Base-by-base conservation (phyloP, 805 yeast genomes). In the Trichomonascus vanleenenianus region DNA sequence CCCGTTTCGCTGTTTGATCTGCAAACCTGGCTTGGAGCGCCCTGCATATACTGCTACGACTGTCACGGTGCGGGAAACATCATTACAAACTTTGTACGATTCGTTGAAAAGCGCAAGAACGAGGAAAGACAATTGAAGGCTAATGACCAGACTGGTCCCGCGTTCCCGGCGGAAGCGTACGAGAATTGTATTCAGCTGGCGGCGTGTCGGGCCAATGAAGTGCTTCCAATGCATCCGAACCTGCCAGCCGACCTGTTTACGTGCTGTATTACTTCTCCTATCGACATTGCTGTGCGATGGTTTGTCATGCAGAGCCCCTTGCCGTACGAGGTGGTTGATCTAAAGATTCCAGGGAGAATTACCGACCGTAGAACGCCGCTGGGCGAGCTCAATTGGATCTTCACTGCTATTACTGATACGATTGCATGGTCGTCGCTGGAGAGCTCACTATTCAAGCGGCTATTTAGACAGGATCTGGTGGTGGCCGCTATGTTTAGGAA, bases 21-120 rank as follows among this genome's bases (percentile, higher is more conserved):
- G 40, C 98, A 93, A 58, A 82, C 94, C 3, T 93, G 98, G 98
- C 69, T 93, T 9, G 98, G 98, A 8, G 97, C 97, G 1, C 98
- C 98, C 0, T 91, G 95, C 44, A 84, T 93, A 15, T 89, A 84
- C 64, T 96, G 91, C 38, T 88, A 83, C 63, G 98, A 93, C 66
- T 88, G 97, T 62, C 85, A 83, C 56, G 84, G 85, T 48, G 97
- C 98, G 0, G 98, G 97, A 1, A 84, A 88, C 63, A 88, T 93
- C 43, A 85, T 93, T 8, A 79, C 78, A 49, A 91, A 91, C 62
- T 93, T 88, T 71, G 85, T 85, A 56, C 79, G 83, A 55, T 89
- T 88, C 62, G 94, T 88, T 1, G 93, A 87, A 55, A 87, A 87
- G 60, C 75, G 97, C 56, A 81, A 87, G 16, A 89, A 81, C 55